Conservation (phyloP, 495 filamentous ascomycete genomes). For the Extremus antarcticus region DNA sequence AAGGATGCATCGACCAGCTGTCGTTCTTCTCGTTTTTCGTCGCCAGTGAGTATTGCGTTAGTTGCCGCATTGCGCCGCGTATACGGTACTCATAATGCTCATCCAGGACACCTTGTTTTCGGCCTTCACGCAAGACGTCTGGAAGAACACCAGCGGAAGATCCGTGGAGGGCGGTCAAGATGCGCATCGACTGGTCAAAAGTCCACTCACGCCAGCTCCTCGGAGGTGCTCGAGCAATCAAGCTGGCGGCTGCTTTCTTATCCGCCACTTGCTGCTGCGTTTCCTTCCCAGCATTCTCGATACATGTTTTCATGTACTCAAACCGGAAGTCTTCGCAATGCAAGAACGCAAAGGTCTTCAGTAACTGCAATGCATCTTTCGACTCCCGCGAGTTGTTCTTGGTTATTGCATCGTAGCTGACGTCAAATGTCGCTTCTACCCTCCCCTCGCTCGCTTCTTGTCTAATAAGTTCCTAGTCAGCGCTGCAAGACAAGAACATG, state of each 20-base stretch:
- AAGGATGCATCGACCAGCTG: slow-evolving; percentile 28
- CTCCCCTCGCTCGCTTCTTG: no score
- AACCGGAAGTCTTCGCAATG: slow-evolving; percentile 26
- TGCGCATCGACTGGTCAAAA: no score
- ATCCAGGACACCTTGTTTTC: slow-evolving; percentile 12
- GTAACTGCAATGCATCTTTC: slow-evolving; percentile 21
- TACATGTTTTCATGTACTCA: slow-evolving; percentile 3
- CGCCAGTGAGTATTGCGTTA: slow-evolving; percentile 22
- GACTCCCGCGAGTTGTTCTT: slow-evolving; percentile 6
- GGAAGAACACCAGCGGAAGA: background rate
- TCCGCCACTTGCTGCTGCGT: background rate
- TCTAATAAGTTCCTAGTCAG: no score
- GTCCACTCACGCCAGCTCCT: no score
- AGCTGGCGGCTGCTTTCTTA: background rate
- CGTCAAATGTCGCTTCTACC: slow-evolving; percentile 27
- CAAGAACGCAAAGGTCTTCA: slow-evolving; percentile 30
- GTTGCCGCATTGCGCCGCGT: slow-evolving; percentile 18
- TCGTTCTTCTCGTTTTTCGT: slow-evolving; percentile 15
- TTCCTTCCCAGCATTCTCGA: background rate
- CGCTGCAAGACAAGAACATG: no score
- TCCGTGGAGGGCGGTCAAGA: no score
- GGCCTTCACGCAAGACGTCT: slow-evolving; percentile 6
- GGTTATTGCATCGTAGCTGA: slow-evolving; percentile 19
- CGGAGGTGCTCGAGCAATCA: background rate
- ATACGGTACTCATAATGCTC: slow-evolving; percentile 14